Percentiles rank a stretch among this genome's conserved stretches.
Conservation (phyloP, 1,284 basidiomycete genomes). For the Tylopilus sp. region DNA sequence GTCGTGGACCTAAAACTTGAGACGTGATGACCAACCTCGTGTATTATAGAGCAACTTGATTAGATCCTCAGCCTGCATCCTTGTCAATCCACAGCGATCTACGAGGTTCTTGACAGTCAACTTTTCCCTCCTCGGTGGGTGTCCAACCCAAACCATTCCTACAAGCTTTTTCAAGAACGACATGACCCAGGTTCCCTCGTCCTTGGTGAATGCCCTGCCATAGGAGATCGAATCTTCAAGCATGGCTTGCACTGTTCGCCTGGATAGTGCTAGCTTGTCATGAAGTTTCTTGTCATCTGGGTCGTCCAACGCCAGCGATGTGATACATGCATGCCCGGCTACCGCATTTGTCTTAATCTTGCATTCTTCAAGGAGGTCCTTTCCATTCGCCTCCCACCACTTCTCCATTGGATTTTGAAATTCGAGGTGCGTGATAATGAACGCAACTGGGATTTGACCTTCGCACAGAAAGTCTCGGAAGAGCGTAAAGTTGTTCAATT, state of each 20-base stretch:
- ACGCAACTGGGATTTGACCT: constrained; percentile 38
- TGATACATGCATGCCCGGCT: constrained; percentile 32
- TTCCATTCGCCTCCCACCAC: constrained; percentile 27
- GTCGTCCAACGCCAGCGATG: constrained; percentile 13
- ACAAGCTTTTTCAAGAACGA: constrained; percentile 25
- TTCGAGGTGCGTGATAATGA: constrained; percentile 43
- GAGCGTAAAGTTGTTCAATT: constrained; percentile 34
- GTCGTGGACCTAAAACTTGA: background rate
- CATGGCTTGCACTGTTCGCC: constrained; percentile 17
- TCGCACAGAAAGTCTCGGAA: constrained; percentile 39
- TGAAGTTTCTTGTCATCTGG: background rate
- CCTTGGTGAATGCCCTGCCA: constrained; percentile 18
- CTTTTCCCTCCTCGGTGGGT: constrained; percentile 13
- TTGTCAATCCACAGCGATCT: constrained; percentile 21
- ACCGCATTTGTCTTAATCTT: constrained; percentile 16
- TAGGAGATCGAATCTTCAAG: constrained; percentile 25
- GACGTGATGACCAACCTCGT: constrained; percentile 3
- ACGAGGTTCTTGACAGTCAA: constrained; percentile 9
- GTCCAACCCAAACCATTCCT: constrained; percentile 17
- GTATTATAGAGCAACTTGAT: constrained; percentile 8
- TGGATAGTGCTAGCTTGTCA: constrained; percentile 18
- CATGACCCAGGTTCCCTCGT: constrained; percentile 24
- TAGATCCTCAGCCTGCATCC: constrained; percentile 23
- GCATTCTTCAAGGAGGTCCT: constrained; percentile 10
- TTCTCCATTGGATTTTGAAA: constrained; percentile 25